These are phyloP conservation scores for Backusella tuberculispora DNA, from an alignment of 192 early-diverging fungal species.

Conservation along the genomic window DNA sequence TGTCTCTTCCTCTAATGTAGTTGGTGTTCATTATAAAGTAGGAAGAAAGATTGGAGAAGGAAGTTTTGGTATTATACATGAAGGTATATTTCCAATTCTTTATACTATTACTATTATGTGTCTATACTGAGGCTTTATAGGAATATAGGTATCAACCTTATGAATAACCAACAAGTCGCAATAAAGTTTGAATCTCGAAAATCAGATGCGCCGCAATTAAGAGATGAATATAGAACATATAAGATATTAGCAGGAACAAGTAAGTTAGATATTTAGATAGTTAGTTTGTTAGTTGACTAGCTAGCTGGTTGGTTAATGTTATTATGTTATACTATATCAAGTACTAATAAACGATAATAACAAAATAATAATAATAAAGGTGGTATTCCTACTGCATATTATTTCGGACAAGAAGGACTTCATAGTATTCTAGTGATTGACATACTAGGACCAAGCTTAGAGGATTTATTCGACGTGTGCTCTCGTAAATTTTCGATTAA, in stretches of 20 bases:
- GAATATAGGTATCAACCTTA: slow-evolving; percentile 74
- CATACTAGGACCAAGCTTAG: slow-evolving; percentile 90
- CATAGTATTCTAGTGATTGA: slow-evolving; percentile 95
- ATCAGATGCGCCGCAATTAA: slow-evolving; percentile 94
- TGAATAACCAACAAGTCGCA: slow-evolving; percentile 91
- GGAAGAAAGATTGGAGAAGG: slow-evolving; percentile 98
- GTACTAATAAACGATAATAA: background rate
- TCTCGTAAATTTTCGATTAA: slow-evolving; percentile 88
- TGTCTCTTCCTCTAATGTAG: slow-evolving; percentile 67
- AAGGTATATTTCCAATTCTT: slow-evolving; percentile 67
- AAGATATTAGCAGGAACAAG: slow-evolving; percentile 82
- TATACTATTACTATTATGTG: background rate
- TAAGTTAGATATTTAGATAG: slow-evolving; percentile 33
- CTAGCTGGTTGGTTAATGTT: background rate
- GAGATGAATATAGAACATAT: slow-evolving; percentile 96
- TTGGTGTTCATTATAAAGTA: slow-evolving; percentile 95
- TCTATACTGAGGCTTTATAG: slow-evolving; percentile 9
- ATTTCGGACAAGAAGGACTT: slow-evolving; percentile 97
- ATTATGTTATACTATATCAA: background rate
- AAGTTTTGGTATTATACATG: slow-evolving; percentile 98
- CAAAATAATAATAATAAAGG: slow-evolving; percentile 37
- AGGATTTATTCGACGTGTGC: slow-evolving; percentile 97
- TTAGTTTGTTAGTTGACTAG: background rate
- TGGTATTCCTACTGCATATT: slow-evolving; percentile 91
- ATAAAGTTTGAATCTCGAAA: slow-evolving; percentile 99